Percentiles rank a stretch among this genome's conserved stretches.
Conservation (phyloP, 139 green algal genomes). For the Spirogloea muscicola region DNA sequence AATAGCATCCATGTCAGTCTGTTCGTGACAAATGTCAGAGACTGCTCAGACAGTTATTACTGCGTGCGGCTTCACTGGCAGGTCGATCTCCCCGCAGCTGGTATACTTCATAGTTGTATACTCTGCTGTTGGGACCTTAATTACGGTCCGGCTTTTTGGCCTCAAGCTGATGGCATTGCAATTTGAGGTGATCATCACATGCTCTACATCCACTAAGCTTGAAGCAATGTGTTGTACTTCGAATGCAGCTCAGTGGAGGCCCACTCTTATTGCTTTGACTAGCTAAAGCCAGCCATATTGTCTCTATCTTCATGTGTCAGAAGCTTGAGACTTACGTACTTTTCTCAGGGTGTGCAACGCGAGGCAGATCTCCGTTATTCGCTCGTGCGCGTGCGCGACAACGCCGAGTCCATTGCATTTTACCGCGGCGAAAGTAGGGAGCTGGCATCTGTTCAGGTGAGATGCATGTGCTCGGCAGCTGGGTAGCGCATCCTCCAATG, state of each 20-base stretch:
- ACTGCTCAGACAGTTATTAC: background rate
- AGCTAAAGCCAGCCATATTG: background rate
- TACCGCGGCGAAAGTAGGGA: conserved; percentile 71
- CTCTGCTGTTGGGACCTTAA: conserved; percentile 66
- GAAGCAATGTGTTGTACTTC: too few species aligned
- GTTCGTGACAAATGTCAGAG: background rate
- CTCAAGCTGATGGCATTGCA: conserved; percentile 66
- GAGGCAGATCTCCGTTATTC: conserved; percentile 83
- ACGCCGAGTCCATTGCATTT: conserved; percentile 89
- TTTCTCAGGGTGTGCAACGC: conserved; percentile 53
- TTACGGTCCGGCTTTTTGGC: conserved; percentile 79
- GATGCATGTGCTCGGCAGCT: too few species aligned
- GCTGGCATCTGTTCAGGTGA: background rate
- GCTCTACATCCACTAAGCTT: too few species aligned
- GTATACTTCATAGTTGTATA: conserved; percentile 81
- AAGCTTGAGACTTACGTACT: background rate
- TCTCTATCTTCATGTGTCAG: background rate
- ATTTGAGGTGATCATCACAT: conserved; percentile 40
- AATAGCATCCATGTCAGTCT: background rate
- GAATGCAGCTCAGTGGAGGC: too few species aligned
- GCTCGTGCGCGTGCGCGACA: conserved; percentile 69
- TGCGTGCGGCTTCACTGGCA: background rate
- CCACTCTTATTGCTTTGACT: too few species aligned
- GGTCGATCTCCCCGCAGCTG: conserved; percentile 41
- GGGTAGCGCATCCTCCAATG: too few species aligned